Base-by-base conservation (phyloP, 2,329 filamentous ascomycete genomes). In the Pyrenophora seminiperda region DNA sequence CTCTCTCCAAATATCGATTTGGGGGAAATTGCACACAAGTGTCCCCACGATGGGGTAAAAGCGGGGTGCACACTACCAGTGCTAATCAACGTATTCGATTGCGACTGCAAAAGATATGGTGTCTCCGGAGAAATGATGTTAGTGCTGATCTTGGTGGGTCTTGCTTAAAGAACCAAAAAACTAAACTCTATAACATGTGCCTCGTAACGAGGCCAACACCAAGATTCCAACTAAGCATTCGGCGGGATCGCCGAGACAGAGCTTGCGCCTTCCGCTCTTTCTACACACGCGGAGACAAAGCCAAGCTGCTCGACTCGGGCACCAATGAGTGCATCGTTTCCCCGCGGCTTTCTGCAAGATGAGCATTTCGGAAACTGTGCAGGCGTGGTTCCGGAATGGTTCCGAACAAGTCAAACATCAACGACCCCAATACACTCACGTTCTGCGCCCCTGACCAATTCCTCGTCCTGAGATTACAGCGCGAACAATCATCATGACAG, bases 161-260 rank as follows among this genome's bases (percentile, higher is more conserved):
- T 40, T 19, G 37, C 30, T 42, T 41, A n/a, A 22, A 22, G n/a
- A 3, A 9, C 5, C 32, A 7, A 11, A 5, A 34, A 7, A 34
- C 24, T 10, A 11, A 27, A 27, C 24, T 27, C 1, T 27, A 19
- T 9, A 19, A 19, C 9, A 13, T 27, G 18, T 47, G 54, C 56
- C 63, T 64, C 63, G 63, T 62, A 14, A 59, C 63, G 63, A 58
- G 54, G 49, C 33, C 17, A 32, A 14, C 24, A 18, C 38, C 24
- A 10, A 4, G 30, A 22, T 18, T 27, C 41, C 22, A 14, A 27
- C n/a, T 17, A 18, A 20, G 19, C 10, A 7, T 20, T 20, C 30
- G 17, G 41, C 30, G 24, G 24, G 24, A 9, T 27, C n/a, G 37
- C 45, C 20, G 37, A 14, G 13, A 4, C 27, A 10, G 20, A 42